Conservation (phyloP, 306 rosid genomes). For the Trifolium dubium region DNA sequence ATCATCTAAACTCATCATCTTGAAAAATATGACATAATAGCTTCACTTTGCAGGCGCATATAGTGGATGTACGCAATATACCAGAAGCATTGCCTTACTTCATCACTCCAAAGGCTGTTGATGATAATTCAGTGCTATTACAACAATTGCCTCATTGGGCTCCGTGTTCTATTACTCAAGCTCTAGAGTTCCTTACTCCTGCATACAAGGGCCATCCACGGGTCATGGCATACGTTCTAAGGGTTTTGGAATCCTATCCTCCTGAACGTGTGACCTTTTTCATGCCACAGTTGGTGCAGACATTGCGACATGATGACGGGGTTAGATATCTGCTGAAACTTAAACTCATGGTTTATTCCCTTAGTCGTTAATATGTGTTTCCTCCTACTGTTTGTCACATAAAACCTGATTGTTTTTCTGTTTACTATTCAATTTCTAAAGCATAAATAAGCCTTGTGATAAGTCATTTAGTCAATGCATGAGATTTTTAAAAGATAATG, state of each 20-base stretch:
- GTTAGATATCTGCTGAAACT: constrained; percentile 57
- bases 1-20: constrained; percentile 34
- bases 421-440: constrained; percentile 22
- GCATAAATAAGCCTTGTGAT: constrained; percentile 31
- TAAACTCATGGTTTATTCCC: constrained; percentile 28
- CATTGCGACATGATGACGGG: constrained; percentile 93
- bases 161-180: constrained; percentile 96
- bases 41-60: constrained; percentile 68
- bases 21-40: constrained; percentile 34
- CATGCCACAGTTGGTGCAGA: constrained; percentile 98
- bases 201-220: constrained; percentile 97
- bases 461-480: constrained; percentile 14
- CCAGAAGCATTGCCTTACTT: constrained; percentile 97
- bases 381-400: constrained; percentile 20
- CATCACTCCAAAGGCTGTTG: constrained; percentile 90
- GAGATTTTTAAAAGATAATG: constrained; percentile 12
- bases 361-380: constrained; percentile 8
- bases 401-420: constrained; percentile 26
- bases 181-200: constrained; percentile 93
- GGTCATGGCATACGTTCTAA: constrained; percentile 95
- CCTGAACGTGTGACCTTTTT: constrained; percentile 92
- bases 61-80: constrained; percentile 79
- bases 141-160: constrained; percentile 99
- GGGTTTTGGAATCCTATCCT: constrained; percentile 97
- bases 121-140: constrained; percentile 89